phyloP scores from a whole-genome alignment of 768 basidiomycete species.

The Tulasnella sp. region DNA sequence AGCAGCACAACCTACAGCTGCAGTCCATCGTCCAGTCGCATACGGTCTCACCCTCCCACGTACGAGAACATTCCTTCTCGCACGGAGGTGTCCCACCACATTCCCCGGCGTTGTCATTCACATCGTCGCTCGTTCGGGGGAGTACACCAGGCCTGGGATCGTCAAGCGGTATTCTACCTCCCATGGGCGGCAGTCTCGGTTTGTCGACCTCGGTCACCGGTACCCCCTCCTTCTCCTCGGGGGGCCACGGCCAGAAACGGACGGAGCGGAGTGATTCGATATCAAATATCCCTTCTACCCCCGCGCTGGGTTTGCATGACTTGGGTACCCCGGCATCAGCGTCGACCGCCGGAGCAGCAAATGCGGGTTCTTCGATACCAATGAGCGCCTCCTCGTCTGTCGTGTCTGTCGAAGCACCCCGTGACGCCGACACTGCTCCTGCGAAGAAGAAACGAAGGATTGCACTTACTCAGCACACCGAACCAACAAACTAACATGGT shows the following conservation, averaged over 20 bases:
- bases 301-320: constrained; percentile 6
- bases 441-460: constrained; percentile 80
- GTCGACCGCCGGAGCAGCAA: not conserved
- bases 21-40: constrained; percentile 81
- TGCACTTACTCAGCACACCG: constrained; percentile 33
- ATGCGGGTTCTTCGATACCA: not conserved
- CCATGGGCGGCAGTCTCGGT: not conserved
- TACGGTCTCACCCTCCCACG: constrained; percentile 10
- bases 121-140: constrained; percentile 3
- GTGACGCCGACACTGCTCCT: constrained; percentile 29
- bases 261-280: constrained; percentile 1
- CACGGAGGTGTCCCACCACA: constrained; percentile 2
- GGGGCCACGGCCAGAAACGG: not conserved
- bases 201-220: not conserved
- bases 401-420: constrained; percentile 17
- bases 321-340: not conserved
- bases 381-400: not conserved
- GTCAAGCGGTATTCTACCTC: not conserved
- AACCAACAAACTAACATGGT: too few species aligned
- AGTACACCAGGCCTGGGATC: not conserved
- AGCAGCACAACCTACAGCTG: constrained; percentile 81
- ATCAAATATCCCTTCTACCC: not conserved
- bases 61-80: constrained; percentile 3
- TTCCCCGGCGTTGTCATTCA: constrained; percentile 7
- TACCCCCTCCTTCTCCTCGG: too few species aligned